phyloP scores from a whole-genome alignment of 495 filamentous ascomycete species.

The Staphylotrichum longicolle region DNA sequence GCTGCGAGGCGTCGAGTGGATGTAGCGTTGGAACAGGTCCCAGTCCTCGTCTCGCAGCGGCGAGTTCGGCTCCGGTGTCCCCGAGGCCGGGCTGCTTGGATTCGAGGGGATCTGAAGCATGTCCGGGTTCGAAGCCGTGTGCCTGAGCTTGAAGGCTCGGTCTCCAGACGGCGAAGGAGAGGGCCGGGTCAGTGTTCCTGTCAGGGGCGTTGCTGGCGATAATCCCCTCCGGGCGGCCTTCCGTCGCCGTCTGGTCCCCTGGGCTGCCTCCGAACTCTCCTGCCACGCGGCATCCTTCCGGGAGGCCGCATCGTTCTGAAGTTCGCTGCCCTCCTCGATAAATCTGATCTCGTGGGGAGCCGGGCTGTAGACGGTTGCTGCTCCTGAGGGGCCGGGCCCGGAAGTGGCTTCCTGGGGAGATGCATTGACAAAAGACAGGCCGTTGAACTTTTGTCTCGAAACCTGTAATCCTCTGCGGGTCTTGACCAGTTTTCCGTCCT shows the following conservation, averaged over 20 bases:
- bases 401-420: conserved; percentile 18
- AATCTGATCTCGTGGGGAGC: conserved; percentile 25
- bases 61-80: not conserved
- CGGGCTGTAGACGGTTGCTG: conserved; percentile 2
- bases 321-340: conserved; percentile 18
- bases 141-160: conserved; percentile 3
- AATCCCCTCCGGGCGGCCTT: conserved; percentile 1
- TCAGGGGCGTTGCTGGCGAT: conserved; percentile 7
- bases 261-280: conserved; percentile 6
- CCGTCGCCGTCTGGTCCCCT: conserved; percentile 18
- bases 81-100: not conserved
- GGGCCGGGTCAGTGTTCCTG: conserved; percentile 12
- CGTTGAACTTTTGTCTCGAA: conserved; percentile 34
- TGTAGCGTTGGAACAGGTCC: conserved; percentile 28
- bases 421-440: conserved; percentile 35
- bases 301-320: not conserved
- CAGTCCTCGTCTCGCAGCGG: conserved; percentile 24
- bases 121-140: not conserved
- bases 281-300: conserved; percentile 5
- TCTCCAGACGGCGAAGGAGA: conserved; percentile 3
- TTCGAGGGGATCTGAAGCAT: not conserved
- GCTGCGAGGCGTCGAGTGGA: conserved; percentile 20
- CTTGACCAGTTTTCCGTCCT: conserved; percentile 32
- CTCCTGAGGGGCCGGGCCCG: conserved; percentile 1
- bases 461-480: conserved; percentile 34